Evolutionary conservation across 306 rosid genomes (phyloP).

Genomic region (peach (Prunus persica)): Prunus_persica_NCBIv2 NC_034010.1:28924001-28924500

Average conservation of each 20-base stretch:
- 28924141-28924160: not conserved
- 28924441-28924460: not conserved
- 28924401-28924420: not conserved
- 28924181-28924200: no score
- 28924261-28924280: slow-evolving; percentile 29
- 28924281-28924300: slow-evolving; percentile 48
- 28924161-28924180: no score
- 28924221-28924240: slow-evolving; percentile 31
- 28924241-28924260: slow-evolving; percentile 60
- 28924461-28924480: not conserved
- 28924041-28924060: not conserved
- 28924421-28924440: not conserved
- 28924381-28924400: no score
- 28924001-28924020: not conserved
- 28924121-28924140: not conserved
- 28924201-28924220: slow-evolving; percentile 12
- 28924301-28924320: slow-evolving; percentile 87
- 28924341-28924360: slow-evolving; percentile 7
- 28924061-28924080: not conserved
- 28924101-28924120: not conserved
- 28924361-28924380: not conserved
- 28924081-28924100: not conserved
- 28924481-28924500: not conserved
- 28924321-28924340: slow-evolving; percentile 82
- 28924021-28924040: not conserved